These are phyloP conservation scores for Xylariaceae sp. DNA, from an alignment of 2,329 filamentous ascomycete genomes.

Conservation along the genomic window DNA sequence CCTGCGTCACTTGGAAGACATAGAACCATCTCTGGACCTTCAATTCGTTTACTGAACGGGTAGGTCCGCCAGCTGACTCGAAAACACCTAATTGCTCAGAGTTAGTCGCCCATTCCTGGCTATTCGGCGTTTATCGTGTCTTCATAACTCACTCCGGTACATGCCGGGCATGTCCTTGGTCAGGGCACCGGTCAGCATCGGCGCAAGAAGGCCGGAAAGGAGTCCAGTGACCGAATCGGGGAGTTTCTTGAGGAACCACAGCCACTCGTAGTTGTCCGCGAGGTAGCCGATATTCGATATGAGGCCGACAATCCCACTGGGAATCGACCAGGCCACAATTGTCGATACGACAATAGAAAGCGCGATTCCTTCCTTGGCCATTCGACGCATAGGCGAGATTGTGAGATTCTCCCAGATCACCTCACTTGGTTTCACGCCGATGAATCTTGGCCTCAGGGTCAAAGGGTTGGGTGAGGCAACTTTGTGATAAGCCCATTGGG, in stretches of 20 bases:
- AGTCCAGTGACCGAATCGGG: slow-evolving; percentile 67
- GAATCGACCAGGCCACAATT: slow-evolving; percentile 80
- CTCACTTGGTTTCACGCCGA: slow-evolving; percentile 69
- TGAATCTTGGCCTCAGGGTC: slow-evolving; percentile 26
- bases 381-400: slow-evolving; percentile 35
- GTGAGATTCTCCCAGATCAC: slow-evolving; percentile 79
- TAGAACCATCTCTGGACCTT: slow-evolving; percentile 78
- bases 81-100: slow-evolving; percentile 51
- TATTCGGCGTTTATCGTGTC: background rate
- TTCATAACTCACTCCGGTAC: slow-evolving; percentile 55
- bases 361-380: slow-evolving; percentile 46
- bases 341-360: slow-evolving; percentile 63
- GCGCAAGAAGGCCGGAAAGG: slow-evolving; percentile 76
- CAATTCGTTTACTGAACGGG: slow-evolving; percentile 65
- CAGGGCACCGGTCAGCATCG: slow-evolving; percentile 70
- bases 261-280: slow-evolving; percentile 57
- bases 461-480: slow-evolving; percentile 24
- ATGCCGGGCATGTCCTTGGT: slow-evolving; percentile 78
- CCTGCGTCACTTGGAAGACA: slow-evolving; percentile 64
- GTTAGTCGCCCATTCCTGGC: background rate
- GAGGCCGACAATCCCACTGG: slow-evolving; percentile 72
- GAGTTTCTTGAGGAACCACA: slow-evolving; percentile 67
- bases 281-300: slow-evolving; percentile 80
- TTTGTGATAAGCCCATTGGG: slow-evolving; percentile 74
- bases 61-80: slow-evolving; percentile 65